These are phyloP conservation scores for Trichoderma arundinaceum DNA, from an alignment of 2,329 filamentous ascomycete genomes.

Conservation along the genomic window DNA sequence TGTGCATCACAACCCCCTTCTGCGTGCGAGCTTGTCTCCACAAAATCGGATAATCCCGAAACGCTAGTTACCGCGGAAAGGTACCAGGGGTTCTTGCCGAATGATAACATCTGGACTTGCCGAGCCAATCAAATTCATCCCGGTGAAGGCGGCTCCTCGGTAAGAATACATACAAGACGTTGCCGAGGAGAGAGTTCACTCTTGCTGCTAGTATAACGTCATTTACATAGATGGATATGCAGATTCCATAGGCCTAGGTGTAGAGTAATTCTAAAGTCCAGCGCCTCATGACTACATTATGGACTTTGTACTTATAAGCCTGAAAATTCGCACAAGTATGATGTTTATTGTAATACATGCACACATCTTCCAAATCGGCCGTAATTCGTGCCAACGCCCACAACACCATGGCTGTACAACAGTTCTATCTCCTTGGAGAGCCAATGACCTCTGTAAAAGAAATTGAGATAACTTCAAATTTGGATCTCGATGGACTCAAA, in stretches of 20 bases:
- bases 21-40: neutral
- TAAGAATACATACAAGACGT: neutral
- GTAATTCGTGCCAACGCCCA: neutral
- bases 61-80: constrained; percentile 9
- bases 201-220: neutral
- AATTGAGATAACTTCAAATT: constrained; percentile 45
- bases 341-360: neutral
- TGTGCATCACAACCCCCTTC: neutral
- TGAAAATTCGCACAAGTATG: neutral
- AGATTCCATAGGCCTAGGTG: neutral
- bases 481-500: constrained; percentile 47
- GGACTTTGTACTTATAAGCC: neutral
- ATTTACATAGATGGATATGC: neutral
- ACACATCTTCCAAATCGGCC: neutral
- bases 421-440: constrained; percentile 52
- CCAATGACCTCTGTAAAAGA: constrained; percentile 44
- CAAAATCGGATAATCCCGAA: neutral
- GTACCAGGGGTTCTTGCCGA: neutral
- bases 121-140: constrained; percentile 5
- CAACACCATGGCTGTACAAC: constrained; percentile 45
- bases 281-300: neutral
- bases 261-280: neutral
- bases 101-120: neutral
- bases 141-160: neutral
- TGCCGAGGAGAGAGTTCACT: neutral